Conservation (phyloP, 176 grass and related monocot genomes). For the Aechmea fasciata region DNA sequence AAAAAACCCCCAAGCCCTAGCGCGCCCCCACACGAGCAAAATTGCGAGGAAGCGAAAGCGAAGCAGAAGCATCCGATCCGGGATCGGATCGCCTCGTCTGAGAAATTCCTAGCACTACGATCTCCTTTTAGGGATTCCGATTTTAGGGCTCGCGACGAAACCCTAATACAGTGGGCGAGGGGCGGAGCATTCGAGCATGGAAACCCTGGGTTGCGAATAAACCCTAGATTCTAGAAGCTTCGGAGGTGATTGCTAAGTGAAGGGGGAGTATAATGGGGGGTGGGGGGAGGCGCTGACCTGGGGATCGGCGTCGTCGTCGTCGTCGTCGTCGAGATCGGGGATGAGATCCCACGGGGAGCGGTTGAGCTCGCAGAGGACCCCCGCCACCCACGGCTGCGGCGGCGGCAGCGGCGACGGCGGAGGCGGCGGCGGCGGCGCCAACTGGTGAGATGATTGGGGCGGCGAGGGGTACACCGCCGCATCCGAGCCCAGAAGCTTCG, state of each 20-base stretch:
- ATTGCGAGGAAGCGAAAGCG: background rate
- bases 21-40: background rate
- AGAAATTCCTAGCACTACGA: background rate
- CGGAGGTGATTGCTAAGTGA: background rate
- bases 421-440: background rate
- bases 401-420: background rate
- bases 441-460: background rate
- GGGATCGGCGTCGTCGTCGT: conserved; percentile 19
- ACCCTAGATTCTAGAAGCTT: background rate
- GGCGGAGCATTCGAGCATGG: no score
- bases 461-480: background rate
- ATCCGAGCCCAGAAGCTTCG: conserved; percentile 21
- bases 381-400: background rate
- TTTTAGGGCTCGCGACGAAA: background rate
- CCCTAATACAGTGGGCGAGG: background rate
- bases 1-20: background rate
- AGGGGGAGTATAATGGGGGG: background rate
- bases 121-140: background rate
- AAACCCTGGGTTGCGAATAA: background rate
- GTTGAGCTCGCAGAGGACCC: conserved; percentile 16
- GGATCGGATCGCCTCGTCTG: background rate
- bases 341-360: conserved; percentile 31
- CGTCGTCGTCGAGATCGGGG: conserved; percentile 14
- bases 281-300: conserved; percentile 8
- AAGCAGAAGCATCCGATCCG: background rate